These are phyloP conservation scores for Trametes cubensis DNA, from an alignment of 768 basidiomycete genomes.

Conservation along the genomic window DNA sequence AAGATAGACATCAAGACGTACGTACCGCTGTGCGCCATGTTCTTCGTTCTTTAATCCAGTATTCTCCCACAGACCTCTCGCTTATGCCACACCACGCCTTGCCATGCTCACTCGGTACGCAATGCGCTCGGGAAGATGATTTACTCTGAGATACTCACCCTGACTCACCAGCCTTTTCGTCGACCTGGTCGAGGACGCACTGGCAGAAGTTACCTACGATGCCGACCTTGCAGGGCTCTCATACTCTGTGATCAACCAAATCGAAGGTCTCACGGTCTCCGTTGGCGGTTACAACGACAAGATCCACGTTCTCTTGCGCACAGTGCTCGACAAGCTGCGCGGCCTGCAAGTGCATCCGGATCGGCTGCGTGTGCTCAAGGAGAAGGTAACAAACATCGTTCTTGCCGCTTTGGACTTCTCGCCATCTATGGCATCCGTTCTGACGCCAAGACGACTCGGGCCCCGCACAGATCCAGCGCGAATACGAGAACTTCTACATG, in stretches of 20 bases:
- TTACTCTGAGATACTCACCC: no score
- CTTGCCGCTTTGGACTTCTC: no score
- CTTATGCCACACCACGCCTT: conserved; percentile 36
- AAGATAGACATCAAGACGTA: conserved; percentile 43
- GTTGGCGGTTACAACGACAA: conserved; percentile 57
- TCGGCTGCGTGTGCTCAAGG: conserved; percentile 47
- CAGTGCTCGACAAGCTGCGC: conserved; percentile 45
- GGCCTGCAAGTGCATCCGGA: conserved; percentile 42
- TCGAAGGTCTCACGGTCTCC: conserved; percentile 42
- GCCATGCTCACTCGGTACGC: conserved; percentile 35
- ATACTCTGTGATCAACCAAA: conserved; percentile 38
- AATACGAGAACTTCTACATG: conserved; percentile 48
- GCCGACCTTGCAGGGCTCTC: conserved; percentile 53
- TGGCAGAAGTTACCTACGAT: conserved; percentile 56
- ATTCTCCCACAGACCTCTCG: conserved; percentile 28
- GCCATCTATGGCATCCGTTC: no score
- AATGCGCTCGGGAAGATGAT: no score
- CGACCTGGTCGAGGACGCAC: conserved; percentile 45
- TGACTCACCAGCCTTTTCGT: conserved; percentile 28
- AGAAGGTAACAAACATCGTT: conserved; percentile 39
- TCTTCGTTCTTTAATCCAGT: not conserved
- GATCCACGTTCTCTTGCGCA: conserved; percentile 46
- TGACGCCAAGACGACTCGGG: no score
- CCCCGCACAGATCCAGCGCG: conserved; percentile 36
- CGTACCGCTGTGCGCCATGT: conserved; percentile 1